Evolutionary conservation across 2,329 filamentous ascomycete genomes (phyloP), one percentile per base, ranked within the genome.

Genomic region (Fusarium guadeloupense): DNA sequence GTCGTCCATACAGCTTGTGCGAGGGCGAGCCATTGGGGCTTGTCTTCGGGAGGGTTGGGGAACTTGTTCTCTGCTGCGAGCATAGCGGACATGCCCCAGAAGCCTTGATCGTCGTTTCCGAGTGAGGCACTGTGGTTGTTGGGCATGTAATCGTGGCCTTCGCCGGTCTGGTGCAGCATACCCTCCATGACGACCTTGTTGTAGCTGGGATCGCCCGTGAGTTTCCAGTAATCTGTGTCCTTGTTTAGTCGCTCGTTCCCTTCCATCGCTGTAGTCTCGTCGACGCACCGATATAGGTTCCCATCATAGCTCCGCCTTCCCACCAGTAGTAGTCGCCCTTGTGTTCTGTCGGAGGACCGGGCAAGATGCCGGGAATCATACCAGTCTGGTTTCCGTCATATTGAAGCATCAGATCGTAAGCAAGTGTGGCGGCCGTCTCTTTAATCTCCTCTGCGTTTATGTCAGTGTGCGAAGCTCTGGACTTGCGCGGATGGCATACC

Each of bases 51-150:
- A 0, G 85, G 85, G 60, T 89, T 80, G 13, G 85, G 83, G 62
- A 89, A 89, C 47, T 84, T 83, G 48, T 81, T 79, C 70, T 91
- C 89, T 43, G 87, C 86, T 2, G 88, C 88, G 9, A 85, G 79
- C 82, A 91, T 86, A 33, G 87, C 86, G 6, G 86, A 82, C 72
- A 89, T 83, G 20, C 81, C 88, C 88, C 88, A 91, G 72, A 89
- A 89, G 25, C 82, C 84, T 73, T 91, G 88, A 57, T 91, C 88
- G 59, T 91, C 88, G 72, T 90, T 90, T 64, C 88, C 88, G 45
- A 86, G 78, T 0, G 82, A 83, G 8, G 79, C 79, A 2, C 83
- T 85, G 72, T 84, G 83, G 72, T 87, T 87, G 13, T 72, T 69
- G 3, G 86, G 87, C 82, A 85, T 85, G 74, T 83, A 89, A 61